phyloP scores from a whole-genome alignment of 2,329 filamentous ascomycete genomes.

The Cladosporium austrohemisphaericum region DNA sequence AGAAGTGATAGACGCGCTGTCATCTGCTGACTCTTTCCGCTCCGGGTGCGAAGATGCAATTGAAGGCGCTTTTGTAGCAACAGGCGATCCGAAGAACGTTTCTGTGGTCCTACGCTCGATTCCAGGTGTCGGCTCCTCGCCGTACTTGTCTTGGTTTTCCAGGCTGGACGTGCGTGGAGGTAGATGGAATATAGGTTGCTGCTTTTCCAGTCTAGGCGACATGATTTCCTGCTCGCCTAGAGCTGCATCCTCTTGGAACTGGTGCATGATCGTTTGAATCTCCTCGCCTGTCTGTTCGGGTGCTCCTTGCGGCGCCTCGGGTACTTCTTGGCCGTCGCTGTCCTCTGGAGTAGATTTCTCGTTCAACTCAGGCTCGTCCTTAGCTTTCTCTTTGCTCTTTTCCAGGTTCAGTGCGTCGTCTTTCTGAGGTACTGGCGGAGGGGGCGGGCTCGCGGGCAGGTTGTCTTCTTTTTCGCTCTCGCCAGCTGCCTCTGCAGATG shows the following conservation, averaged over 20 bases:
- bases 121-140: conserved; percentile 1
- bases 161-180: conserved; percentile 84
- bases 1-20: conserved; percentile 9
- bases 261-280: conserved; percentile 96
- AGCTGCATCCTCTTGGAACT: conserved; percentile 74
- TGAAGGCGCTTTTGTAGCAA: neutral
- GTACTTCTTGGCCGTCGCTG: conserved; percentile 30
- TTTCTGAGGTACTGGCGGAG: conserved; percentile 31
- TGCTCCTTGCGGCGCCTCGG: conserved; percentile 47
- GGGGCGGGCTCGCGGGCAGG: conserved; percentile 27
- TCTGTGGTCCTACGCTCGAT: conserved; percentile 8
- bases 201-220: conserved; percentile 80
- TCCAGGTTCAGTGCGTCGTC: conserved; percentile 18
- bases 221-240: conserved; percentile 75
- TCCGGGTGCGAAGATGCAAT: conserved; percentile 1
- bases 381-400: conserved; percentile 13
- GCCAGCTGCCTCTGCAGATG: neutral
- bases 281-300: conserved; percentile 57
- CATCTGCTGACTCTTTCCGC: conserved; percentile 4
- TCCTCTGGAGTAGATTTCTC: conserved; percentile 31
- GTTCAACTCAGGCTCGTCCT: conserved; percentile 21
- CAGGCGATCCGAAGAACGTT: conserved; percentile 9
- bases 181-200: conserved; percentile 73
- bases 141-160: conserved; percentile 52
- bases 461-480: conserved; percentile 18